Conservation (phyloP, 257 asterid genomes). For the Solanum paucissectum region DNA sequence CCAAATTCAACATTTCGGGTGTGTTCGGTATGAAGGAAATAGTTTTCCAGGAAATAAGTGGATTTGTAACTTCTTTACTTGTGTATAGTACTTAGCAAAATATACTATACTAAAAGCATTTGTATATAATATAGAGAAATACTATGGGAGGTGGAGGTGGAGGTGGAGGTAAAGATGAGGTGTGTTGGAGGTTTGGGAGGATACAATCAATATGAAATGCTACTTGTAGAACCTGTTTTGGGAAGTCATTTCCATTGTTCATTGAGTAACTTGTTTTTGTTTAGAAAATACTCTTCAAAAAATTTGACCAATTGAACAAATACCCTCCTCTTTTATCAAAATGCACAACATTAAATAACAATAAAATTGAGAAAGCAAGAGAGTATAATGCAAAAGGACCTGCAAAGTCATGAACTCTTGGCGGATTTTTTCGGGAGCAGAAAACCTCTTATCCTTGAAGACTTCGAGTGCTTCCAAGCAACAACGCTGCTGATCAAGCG, state of each 20-base stretch:
- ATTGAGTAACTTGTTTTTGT: not conserved
- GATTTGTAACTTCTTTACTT: not conserved
- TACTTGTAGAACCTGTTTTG: not conserved
- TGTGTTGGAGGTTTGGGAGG: not conserved
- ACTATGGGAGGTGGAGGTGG: not conserved
- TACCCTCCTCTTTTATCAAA: not conserved
- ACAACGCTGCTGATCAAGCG: slow-evolving; percentile 49
- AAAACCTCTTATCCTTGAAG: slow-evolving; percentile 32
- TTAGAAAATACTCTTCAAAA: not conserved
- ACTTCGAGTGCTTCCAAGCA: slow-evolving; percentile 53
- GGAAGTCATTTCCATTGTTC: not conserved
- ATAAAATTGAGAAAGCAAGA: not conserved
- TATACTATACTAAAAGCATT: not conserved
- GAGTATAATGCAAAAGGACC: slow-evolving; percentile 4
- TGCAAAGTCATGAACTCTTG: slow-evolving; percentile 36
- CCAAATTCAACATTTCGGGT: not conserved
- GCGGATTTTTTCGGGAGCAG: slow-evolving; percentile 35
- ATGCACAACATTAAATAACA: not conserved
- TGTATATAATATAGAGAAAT: not conserved
- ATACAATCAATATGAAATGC: not conserved
- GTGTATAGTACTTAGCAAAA: not conserved
- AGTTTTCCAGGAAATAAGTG: not conserved
- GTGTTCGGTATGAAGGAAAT: not conserved
- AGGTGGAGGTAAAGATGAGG: not conserved
- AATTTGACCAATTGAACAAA: not conserved